Evolutionary conservation across 805 yeast genomes (phyloP).

Genomic region (Yarrowia sp.): DNA sequence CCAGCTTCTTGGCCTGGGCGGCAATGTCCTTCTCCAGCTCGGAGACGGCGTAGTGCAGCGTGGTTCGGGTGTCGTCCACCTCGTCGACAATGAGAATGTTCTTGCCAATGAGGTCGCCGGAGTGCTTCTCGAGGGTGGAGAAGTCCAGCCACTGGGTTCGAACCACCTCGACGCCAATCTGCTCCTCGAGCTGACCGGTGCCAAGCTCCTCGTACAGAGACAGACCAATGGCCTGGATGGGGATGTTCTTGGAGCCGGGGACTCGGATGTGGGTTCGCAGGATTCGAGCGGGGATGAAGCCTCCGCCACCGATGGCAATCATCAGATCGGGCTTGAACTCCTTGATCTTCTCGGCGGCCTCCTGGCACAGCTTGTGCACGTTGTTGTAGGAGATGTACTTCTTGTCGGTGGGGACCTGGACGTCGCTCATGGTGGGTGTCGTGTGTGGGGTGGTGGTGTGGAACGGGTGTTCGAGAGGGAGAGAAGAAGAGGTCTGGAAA

Average conservation of each 20-base stretch:
- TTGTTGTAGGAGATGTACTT: conserved; percentile 75
- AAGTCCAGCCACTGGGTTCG: conserved; percentile 93
- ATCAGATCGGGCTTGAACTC: conserved; percentile 84
- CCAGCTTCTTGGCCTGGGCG: conserved; percentile 64
- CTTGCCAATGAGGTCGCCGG: conserved; percentile 80
- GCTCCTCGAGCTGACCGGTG: conserved; percentile 57
- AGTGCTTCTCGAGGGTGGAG: conserved; percentile 70
- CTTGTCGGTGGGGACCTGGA: conserved; percentile 48
- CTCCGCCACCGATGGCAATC: conserved; percentile 96
- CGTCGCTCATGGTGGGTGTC: conserved; percentile 25
- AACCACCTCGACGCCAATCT: conserved; percentile 78
- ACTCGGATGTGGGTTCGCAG: conserved; percentile 89
- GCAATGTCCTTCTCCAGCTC: conserved; percentile 74
- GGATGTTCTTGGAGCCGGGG: conserved; percentile 84
- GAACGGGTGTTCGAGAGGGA: conserved; percentile 30
- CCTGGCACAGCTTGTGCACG: conserved; percentile 83
- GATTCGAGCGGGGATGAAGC: conserved; percentile 96
- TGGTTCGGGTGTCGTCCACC: conserved; percentile 91
- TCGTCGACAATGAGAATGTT: conserved; percentile 84
- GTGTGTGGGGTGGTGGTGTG: conserved; percentile 13
- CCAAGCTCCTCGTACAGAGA: conserved; percentile 87
- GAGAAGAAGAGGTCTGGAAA: conserved; percentile 1
- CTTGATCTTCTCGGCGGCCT: conserved; percentile 62
- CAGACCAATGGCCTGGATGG: conserved; percentile 93
- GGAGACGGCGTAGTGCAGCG: conserved; percentile 80